These are phyloP conservation scores for Fraxinus nigra DNA, from an alignment of 305 asterid genomes.

Conservation along the genomic window DNA sequence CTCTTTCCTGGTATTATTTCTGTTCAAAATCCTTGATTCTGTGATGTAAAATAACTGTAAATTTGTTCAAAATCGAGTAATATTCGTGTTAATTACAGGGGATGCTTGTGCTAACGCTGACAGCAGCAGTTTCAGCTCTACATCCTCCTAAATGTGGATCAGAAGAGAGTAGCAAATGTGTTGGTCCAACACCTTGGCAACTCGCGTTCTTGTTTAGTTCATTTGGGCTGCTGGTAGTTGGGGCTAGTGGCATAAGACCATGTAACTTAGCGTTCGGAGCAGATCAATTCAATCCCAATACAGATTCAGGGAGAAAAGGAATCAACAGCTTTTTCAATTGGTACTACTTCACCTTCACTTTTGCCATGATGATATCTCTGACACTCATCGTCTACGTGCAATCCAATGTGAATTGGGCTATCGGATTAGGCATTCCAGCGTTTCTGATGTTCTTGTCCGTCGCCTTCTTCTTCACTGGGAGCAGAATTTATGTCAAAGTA, in stretches of 20 bases:
- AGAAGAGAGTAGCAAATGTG: slow-evolving; percentile 27
- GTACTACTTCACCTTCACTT: slow-evolving; percentile 35
- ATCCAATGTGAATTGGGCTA: slow-evolving; percentile 30
- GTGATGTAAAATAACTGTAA: background rate
- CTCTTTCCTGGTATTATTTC: slow-evolving; percentile 25
- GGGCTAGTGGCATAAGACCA: slow-evolving; percentile 59
- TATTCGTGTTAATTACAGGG: slow-evolving; percentile 13
- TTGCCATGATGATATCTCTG: slow-evolving; percentile 25
- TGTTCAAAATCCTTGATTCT: background rate
- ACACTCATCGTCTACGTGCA: slow-evolving; percentile 29
- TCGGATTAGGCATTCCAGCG: slow-evolving; percentile 31
- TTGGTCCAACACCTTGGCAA: slow-evolving; percentile 42
- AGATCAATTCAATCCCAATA: slow-evolving; percentile 57
- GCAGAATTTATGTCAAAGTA: slow-evolving; percentile 31
- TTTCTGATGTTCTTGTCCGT: slow-evolving; percentile 29
- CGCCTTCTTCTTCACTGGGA: slow-evolving; percentile 27
- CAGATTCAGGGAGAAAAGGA: slow-evolving; percentile 51
- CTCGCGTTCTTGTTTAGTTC: slow-evolving; percentile 33
- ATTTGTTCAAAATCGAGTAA: background rate
- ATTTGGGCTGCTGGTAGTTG: slow-evolving; percentile 38
- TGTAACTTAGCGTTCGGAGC: slow-evolving; percentile 60
- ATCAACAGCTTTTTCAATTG: slow-evolving; percentile 44
- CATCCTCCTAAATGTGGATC: slow-evolving; percentile 48
- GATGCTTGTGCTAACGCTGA: slow-evolving; percentile 20
- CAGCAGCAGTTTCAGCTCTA: slow-evolving; percentile 30